Base-by-base conservation (phyloP, 179 eudicot genomes). In the Silene vulgaris region DNA sequence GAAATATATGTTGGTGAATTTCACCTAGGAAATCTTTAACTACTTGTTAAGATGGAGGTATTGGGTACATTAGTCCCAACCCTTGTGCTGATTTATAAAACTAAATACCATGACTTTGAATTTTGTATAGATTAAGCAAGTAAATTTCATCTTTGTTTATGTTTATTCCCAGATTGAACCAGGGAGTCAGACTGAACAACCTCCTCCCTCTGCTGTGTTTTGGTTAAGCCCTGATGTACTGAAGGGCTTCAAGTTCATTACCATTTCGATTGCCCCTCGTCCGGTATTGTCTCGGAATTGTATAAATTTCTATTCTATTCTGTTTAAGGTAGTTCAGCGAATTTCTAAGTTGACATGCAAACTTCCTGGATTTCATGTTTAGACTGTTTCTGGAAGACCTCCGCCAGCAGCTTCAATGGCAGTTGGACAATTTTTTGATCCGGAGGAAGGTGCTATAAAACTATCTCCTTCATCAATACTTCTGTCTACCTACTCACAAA, bases 321-420 rank as follows among this genome's bases (percentile, higher is more conserved):
- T 61, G 35, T 19, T 37, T 40, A 56, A 65, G 50, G 56, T 64
- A 2, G 50, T 23, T 14, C 14, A 8, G 40, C 16, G 16, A 30
- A 14, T 65, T 61, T 40, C 56, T 11, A 21, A 14, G 21, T 50
- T 82, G 74, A 74, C 72, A 21, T 54, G 61, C 59, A 37, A 35
- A 67, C 68, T 77, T 71, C 66, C 48, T 72, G 72, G 80, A 72
- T 56, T 74, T 74, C 69, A 35, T 79, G 63, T 56, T 85, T 67
- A 95, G 99, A 84, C 93, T 79, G 71, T 91, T 80, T 93, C 99
- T 79, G 99, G 97, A 37, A 87, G 97, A 87, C 99, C 99, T 81
- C 97, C 97, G 56, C 97, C 99, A 45, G 97, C 96, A 40, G 90
- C 92, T 81, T 95, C 99, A 59, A 95, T 95, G 99, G 97, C 97